These are phyloP conservation scores for Aspergillus cavernicola DNA, from an alignment of 495 filamentous ascomycete genomes.

Conservation along the genomic window DNA sequence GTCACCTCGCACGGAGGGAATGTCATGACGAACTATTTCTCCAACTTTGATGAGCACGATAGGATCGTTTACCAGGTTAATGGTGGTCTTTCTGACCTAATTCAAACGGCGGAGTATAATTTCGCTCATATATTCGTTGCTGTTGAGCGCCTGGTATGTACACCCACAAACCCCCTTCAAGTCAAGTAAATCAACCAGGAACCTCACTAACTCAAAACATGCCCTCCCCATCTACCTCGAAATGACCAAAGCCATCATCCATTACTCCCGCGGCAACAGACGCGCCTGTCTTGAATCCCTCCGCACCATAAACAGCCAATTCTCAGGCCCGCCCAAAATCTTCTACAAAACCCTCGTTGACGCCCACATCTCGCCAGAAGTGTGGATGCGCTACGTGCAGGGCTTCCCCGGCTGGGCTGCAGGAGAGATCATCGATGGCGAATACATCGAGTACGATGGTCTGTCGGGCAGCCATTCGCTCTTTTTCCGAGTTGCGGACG, in stretches of 20 bases:
- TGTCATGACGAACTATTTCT: conserved; percentile 31
- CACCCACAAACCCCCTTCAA: no score
- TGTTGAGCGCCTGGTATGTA: conserved; percentile 26
- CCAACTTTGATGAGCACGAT: conserved; percentile 28
- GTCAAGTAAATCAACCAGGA: neutral
- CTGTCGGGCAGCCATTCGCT: conserved; percentile 41
- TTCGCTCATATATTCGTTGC: conserved; percentile 30
- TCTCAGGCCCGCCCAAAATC: conserved; percentile 21
- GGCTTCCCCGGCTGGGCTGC: conserved; percentile 42
- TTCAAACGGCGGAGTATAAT: conserved; percentile 29
- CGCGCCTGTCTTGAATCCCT: conserved; percentile 21
- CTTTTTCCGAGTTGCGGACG: conserved; percentile 41
- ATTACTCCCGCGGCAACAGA: conserved; percentile 20
- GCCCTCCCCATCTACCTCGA: conserved; percentile 33
- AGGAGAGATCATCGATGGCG: conserved; percentile 24
- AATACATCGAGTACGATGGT: conserved; percentile 40
- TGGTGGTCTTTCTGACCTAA: conserved; percentile 21
- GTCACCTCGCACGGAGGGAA: conserved; percentile 34
- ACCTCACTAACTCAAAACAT: neutral
- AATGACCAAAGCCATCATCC: conserved; percentile 24
- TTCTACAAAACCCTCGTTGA: conserved; percentile 26
- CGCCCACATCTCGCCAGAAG: conserved; percentile 21
- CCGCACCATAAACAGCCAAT: conserved; percentile 17
- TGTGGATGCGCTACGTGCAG: conserved; percentile 39
- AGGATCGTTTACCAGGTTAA: conserved; percentile 31